Percentiles rank a stretch among this genome's conserved stretches.
Evolutionary conservation across 1,284 basidiomycete species (phyloP).

Genomic region (Ustilago vetiveriae): DNA sequence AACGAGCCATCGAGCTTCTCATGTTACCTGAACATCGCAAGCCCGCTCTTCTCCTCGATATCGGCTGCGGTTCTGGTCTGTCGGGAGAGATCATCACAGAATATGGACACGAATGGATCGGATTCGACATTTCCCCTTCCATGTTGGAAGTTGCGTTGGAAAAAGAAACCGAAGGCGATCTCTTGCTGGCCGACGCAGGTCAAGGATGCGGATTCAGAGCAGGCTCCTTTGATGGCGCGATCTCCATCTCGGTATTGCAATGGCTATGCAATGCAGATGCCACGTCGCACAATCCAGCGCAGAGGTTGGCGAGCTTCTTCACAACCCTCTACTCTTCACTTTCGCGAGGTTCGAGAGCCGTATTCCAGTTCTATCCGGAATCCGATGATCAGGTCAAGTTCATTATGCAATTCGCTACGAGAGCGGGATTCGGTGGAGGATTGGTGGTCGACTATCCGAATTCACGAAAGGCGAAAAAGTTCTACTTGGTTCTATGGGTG

Average conservation of each 20-base stretch:
- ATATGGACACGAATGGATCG: constrained; percentile 92
- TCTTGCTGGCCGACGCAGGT: constrained; percentile 68
- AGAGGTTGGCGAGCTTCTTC: constrained; percentile 92
- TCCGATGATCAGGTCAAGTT: constrained; percentile 70
- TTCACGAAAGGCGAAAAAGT: constrained; percentile 67
- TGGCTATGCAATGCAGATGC: constrained; percentile 99
- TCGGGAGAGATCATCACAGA: constrained; percentile 96
- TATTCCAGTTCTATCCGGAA: constrained; percentile 72
- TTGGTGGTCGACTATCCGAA: constrained; percentile 81
- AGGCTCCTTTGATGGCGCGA: constrained; percentile 96
- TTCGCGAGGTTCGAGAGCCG: constrained; percentile 88
- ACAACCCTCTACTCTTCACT: constrained; percentile 92
- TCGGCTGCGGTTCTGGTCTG: constrained; percentile 98
- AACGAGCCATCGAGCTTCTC: constrained; percentile 90
- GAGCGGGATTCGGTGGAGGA: constrained; percentile 95
- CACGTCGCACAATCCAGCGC: constrained; percentile 88
- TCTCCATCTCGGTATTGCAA: constrained; percentile 97
- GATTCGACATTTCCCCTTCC: constrained; percentile 92
- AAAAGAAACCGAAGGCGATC: constrained; percentile 64
- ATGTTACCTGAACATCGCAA: constrained; percentile 73
- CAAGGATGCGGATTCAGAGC: constrained; percentile 80
- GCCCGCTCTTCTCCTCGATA: constrained; percentile 79
- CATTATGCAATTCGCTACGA: constrained; percentile 90
- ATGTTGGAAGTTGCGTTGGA: constrained; percentile 73
- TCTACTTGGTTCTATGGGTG: constrained; percentile 67